Conservation (phyloP, 2,329 filamentous ascomycete species). For the Geosmithia morbida region DNA sequence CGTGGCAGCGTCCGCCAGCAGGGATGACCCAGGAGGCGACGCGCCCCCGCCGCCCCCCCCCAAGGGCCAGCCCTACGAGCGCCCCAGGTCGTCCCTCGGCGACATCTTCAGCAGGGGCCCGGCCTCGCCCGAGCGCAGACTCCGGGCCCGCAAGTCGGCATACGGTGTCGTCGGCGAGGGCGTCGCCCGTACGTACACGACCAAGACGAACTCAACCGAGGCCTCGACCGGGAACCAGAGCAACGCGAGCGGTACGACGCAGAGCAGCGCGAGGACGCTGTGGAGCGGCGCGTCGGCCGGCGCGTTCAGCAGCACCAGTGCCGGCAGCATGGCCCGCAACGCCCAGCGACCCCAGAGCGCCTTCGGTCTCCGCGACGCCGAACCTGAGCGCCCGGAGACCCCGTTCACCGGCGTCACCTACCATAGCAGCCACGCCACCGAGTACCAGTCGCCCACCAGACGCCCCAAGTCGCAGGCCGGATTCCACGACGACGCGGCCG, state of each 20-base stretch:
- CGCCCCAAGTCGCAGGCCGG: slow-evolving; percentile 53
- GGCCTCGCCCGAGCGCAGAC: slow-evolving; percentile 23
- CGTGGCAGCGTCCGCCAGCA: background rate
- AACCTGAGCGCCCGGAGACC: slow-evolving; percentile 41
- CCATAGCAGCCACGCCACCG: slow-evolving; percentile 72
- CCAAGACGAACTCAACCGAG: slow-evolving; percentile 72
- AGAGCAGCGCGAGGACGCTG: slow-evolving; percentile 68
- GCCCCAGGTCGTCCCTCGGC: slow-evolving; percentile 45
- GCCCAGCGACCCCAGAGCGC: slow-evolving; percentile 52
- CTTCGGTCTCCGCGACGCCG: slow-evolving; percentile 43
- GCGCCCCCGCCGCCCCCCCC: slow-evolving; percentile 50
- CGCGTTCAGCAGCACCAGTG: slow-evolving; percentile 87
- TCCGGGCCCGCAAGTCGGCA: slow-evolving; percentile 57
- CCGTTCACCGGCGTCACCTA: slow-evolving; percentile 73
- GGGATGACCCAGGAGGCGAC: slow-evolving; percentile 14
- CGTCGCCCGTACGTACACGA: slow-evolving; percentile 71
- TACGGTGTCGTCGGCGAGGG: slow-evolving; percentile 62
- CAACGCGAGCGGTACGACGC: slow-evolving; percentile 58
- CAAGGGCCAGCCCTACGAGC: slow-evolving; percentile 33
- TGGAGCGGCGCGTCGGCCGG: slow-evolving; percentile 92
- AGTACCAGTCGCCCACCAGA: slow-evolving; percentile 18
- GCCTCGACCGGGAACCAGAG: slow-evolving; percentile 61
- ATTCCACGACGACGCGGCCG: slow-evolving; percentile 49
- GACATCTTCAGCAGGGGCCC: slow-evolving; percentile 7
- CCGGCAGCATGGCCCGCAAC: slow-evolving; percentile 77